A percentile compares a stretch with the other conserved stretches of the same genome.
phyloP scores from a whole-genome alignment of 1,284 basidiomycete species.

The Dichomitus squalens region DNA sequence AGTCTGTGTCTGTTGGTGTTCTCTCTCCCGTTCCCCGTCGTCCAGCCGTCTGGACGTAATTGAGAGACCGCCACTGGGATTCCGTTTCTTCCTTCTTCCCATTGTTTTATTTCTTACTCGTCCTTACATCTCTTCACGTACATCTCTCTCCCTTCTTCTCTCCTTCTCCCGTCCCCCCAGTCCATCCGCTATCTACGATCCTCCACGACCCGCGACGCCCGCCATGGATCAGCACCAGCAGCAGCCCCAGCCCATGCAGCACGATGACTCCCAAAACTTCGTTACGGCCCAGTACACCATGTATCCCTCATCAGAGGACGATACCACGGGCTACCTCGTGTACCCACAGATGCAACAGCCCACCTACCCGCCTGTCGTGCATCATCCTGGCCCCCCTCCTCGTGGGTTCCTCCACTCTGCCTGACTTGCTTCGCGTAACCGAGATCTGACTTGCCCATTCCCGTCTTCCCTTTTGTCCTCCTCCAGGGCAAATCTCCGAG shows the following conservation, averaged over 20 bases:
- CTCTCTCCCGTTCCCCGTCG: constrained; percentile 13
- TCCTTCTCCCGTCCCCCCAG: constrained; percentile 30
- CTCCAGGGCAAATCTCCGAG: constrained; percentile 55
- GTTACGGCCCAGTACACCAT: constrained; percentile 38
- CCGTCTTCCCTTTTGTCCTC: constrained; percentile 34
- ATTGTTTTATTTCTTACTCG: constrained; percentile 33
- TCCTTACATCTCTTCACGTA: constrained; percentile 20
- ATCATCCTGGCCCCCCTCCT: constrained; percentile 41
- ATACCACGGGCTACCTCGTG: constrained; percentile 39
- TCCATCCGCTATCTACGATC: constrained; percentile 21
- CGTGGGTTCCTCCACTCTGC: constrained; percentile 51
- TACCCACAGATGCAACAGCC: constrained; percentile 40
- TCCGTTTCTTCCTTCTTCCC: constrained; percentile 21
- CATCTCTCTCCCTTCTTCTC: constrained; percentile 31
- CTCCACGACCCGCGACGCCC: constrained; percentile 33
- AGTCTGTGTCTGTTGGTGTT: neutral
- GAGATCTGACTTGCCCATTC: constrained; percentile 38
- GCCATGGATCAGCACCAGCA: constrained; percentile 47
- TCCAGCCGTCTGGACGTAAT: constrained; percentile 27
- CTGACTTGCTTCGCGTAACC: constrained; percentile 39
- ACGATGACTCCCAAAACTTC: constrained; percentile 43
- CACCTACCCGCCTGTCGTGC: constrained; percentile 42
- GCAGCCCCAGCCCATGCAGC: constrained; percentile 36
- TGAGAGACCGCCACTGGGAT: constrained; percentile 27
- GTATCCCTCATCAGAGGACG: constrained; percentile 43